phyloP scores from a whole-genome alignment of 352 stramenopile genomes.

The Lagenidium sp. region DNA sequence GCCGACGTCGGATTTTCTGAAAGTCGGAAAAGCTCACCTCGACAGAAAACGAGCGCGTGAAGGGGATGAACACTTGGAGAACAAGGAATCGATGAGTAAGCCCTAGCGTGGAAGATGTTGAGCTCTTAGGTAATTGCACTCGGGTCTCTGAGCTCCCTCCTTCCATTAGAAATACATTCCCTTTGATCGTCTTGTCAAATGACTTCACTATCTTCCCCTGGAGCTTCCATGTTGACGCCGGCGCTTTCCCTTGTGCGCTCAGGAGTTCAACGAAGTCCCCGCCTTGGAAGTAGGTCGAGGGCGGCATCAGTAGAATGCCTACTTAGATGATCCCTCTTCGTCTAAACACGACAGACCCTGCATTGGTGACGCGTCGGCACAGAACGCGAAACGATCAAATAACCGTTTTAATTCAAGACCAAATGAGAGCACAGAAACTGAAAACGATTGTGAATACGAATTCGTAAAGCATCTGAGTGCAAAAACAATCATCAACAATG shows the following conservation, averaged over 20 bases:
- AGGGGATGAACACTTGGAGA: conserved; percentile 52
- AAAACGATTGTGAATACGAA: conserved; percentile 38
- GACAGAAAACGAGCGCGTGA: conserved; percentile 55
- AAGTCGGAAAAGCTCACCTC: conserved; percentile 78
- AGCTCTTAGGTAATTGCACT: conserved; percentile 68
- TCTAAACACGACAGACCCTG: background rate
- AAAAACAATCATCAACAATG: no score
- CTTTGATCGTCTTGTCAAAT: conserved; percentile 76
- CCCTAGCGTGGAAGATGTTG: conserved; percentile 24
- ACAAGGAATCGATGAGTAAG: conserved; percentile 73
- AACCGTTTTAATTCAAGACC: background rate
- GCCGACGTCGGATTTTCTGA: conserved; percentile 55
- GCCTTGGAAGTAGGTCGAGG: conserved; percentile 59
- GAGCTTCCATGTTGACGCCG: conserved; percentile 56
- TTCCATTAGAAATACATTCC: conserved; percentile 71
- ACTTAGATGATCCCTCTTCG: conserved; percentile 5
- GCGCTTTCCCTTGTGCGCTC: conserved; percentile 65
- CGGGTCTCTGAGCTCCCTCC: conserved; percentile 67
- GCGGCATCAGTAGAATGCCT: no score
- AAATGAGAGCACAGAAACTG: conserved; percentile 1
- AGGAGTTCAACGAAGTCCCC: conserved; percentile 77
- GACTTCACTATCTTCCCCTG: conserved; percentile 69
- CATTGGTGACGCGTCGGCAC: no score
- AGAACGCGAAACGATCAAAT: no score
- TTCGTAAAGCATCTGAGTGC: conserved; percentile 78